Base-by-base conservation (phyloP, 2,329 filamentous ascomycete genomes). In the Venturiaceae sp. region DNA sequence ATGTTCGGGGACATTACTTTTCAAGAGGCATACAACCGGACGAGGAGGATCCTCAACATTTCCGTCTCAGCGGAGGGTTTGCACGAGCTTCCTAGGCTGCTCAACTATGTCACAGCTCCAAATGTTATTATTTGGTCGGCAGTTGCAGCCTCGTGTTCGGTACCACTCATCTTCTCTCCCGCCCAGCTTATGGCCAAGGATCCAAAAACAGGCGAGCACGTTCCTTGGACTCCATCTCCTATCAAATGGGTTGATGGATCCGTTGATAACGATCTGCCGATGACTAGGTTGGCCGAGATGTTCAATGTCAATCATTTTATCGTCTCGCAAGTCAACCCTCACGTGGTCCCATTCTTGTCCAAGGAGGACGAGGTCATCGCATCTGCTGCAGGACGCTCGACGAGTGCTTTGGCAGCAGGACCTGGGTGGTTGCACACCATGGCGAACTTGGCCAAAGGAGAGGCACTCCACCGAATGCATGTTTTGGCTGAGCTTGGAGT, bases 261-360 rank as follows among this genome's bases (percentile, higher is more conserved):
- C 0, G 90, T 97, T 23, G 91, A 96, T 68, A 94, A 94, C 60
- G 92, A 97, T 70, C 77, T 97, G 2, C 92, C 92, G 1, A 95
- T 95, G 84, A 90, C 87, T 21, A 83, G 90, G 1, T 78, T 97
- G 16, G 85, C 91, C 0, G 91, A 96, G 68, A 92, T 96, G 87
- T 96, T 96, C 77, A 96, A 96, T 67, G 92, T 96, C 69, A 96
- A 96, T 67, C 92, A 96, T 69, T 96, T 96, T 68, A 96, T 97
- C 64, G 92, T 96, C 19, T 96, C 91, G 0, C 92, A 97, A 69
- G 91, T 96, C 55, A 97, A 97, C 66, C 92, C 92, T 0, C 92
- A 97, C 66, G 89, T 96, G 8, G 83, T 95, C 0, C 90, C 90
- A 0, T 96, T 97, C 66, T 75, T 96, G 16, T 78, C 83, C 16